These are phyloP conservation scores for Stemphylium vesicarium DNA, from an alignment of 2,329 filamentous ascomycete genomes.

Conservation along the genomic window DNA sequence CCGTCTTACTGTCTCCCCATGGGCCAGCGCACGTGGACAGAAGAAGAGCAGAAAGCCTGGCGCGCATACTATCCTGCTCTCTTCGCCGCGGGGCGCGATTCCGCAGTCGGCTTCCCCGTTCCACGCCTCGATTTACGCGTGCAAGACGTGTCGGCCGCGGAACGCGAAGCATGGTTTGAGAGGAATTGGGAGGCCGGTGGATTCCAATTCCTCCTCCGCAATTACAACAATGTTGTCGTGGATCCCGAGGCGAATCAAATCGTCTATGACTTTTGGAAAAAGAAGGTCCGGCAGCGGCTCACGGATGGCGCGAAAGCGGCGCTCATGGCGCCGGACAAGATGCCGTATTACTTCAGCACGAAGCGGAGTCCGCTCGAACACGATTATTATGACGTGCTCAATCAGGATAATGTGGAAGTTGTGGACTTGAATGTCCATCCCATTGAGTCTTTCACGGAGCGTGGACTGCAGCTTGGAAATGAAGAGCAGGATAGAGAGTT, in stretches of 20 bases:
- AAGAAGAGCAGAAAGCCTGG: constrained; percentile 26
- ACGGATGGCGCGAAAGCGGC: constrained; percentile 48
- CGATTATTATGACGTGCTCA: constrained; percentile 51
- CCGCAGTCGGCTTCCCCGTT: constrained; percentile 22
- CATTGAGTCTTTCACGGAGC: constrained; percentile 56
- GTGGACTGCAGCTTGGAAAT: constrained; percentile 57
- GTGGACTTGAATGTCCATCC: constrained; percentile 48
- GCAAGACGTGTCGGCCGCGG: constrained; percentile 21
- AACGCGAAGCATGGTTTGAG: constrained; percentile 25
- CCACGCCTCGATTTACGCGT: constrained; percentile 9
- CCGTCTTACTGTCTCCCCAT: constrained; percentile 37
- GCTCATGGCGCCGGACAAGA: constrained; percentile 49
- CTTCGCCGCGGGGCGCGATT: background rate
- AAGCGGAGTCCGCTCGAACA: constrained; percentile 49
- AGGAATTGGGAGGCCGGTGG: constrained; percentile 45
- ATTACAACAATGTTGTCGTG: constrained; percentile 43
- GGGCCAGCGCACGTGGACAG: constrained; percentile 26
- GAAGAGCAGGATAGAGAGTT: constrained; percentile 54
- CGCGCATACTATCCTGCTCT: constrained; percentile 22
- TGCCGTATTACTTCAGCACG: constrained; percentile 51
- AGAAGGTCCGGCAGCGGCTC: constrained; percentile 47
- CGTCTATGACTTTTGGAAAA: constrained; percentile 58
- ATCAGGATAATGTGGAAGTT: constrained; percentile 56
- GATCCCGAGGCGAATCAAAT: constrained; percentile 49
- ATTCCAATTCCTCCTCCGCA: constrained; percentile 46